Base-by-base conservation (phyloP, 2,329 filamentous ascomycete species). In the Diaporthe eres region DNA sequence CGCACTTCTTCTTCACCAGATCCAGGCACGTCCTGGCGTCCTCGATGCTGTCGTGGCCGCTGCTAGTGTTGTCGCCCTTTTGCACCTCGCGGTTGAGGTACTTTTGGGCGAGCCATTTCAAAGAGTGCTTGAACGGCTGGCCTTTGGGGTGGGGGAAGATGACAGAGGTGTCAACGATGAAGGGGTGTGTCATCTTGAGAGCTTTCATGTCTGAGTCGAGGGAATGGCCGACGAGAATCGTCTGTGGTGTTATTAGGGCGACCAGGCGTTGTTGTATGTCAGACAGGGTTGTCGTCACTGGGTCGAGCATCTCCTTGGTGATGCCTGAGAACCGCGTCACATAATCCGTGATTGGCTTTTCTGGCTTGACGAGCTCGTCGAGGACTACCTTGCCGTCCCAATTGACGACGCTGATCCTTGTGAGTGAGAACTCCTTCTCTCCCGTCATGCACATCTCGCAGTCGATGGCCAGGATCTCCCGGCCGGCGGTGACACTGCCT, bases 361-460 rank as follows among this genome's bases (percentile, higher is more conserved):
- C 89, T 0, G 97, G 97, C 85, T 97, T 97, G 80, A 99, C 97
- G 17, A 98, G 90, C 85, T 98, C 94, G 82, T 99, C 97, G 71
- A 98, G 85, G 22, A 98, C 88, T 13, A 94, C 90, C 47, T 92
- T 90, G 67, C 96, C 96, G 79, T 95, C 91, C 96, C 97, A 99
- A 76, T 92, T 88, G 10, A 99, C 87, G 53, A 98, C 84, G 82
- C 95, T 98, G 82, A 98, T 93, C 74, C 97, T 92, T 2, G 97
- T 97, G 58, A 99, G 91, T 49, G 96, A 95, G 78, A 94, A 95
- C 78, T 94, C 91, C 65, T 92, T 92, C 77, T 93, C 92, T 76
- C 93, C 94, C 3, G 95, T 97, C 85, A 95, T 92, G 83, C 96
- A 98, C 97, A 99, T 99, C 85, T 99, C 97, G 85, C 97, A 99